Conservation (phyloP, 1,284 basidiomycete species). For the Sphagnurus paluster region DNA sequence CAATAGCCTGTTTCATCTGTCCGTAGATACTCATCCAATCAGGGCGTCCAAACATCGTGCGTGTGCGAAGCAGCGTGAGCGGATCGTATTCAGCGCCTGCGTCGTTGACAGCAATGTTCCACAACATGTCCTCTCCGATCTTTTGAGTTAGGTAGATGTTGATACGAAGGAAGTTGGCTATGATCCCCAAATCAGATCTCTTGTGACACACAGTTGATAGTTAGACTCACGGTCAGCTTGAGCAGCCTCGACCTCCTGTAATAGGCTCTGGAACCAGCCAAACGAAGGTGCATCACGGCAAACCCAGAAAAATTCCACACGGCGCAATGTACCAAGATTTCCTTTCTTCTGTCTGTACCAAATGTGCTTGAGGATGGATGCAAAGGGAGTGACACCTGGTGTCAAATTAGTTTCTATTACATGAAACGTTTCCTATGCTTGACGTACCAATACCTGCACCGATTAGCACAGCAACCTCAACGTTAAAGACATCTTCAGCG, state of each 20-base stretch:
- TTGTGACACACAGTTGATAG: neutral
- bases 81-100: slow-evolving; percentile 83
- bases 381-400: slow-evolving; percentile 83
- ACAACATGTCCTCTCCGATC: slow-evolving; percentile 81
- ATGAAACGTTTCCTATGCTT: slow-evolving; percentile 1
- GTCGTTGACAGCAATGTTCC: slow-evolving; percentile 88
- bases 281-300: slow-evolving; percentile 88
- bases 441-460: slow-evolving; percentile 84
- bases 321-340: slow-evolving; percentile 72
- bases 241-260: slow-evolving; percentile 83
- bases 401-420: neutral
- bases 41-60: slow-evolving; percentile 87
- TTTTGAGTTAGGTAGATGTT: slow-evolving; percentile 89
- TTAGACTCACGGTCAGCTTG: slow-evolving; percentile 75
- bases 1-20: slow-evolving; percentile 71
- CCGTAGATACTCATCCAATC: slow-evolving; percentile 82
- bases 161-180: slow-evolving; percentile 87
- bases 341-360: slow-evolving; percentile 87
- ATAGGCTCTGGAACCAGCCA: slow-evolving; percentile 88
- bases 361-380: slow-evolving; percentile 89
- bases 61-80: slow-evolving; percentile 79
- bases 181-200: slow-evolving; percentile 4
- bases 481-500: slow-evolving; percentile 85
- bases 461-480: slow-evolving; percentile 82
- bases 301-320: slow-evolving; percentile 92